phyloP scores from a whole-genome alignment of 2,329 filamentous ascomycete species.

The Xylariales sp. region DNA sequence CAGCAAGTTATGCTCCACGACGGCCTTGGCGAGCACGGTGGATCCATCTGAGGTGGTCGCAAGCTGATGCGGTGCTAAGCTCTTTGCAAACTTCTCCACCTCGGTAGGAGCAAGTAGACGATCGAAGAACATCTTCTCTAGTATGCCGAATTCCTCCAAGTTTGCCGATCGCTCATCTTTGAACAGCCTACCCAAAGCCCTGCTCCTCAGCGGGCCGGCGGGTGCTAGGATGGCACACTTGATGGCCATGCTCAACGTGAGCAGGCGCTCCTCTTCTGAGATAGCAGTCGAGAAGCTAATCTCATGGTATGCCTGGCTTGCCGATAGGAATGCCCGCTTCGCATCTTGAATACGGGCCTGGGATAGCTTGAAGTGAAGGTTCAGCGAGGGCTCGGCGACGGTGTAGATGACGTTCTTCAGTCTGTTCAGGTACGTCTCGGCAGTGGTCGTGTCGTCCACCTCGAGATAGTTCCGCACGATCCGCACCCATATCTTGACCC shows the following conservation, averaged over 20 bases:
- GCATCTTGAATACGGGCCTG: slow-evolving; percentile 92
- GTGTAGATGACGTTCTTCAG: slow-evolving; percentile 88
- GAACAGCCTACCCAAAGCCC: slow-evolving; percentile 78
- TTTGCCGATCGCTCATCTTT: slow-evolving; percentile 81
- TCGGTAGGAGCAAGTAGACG: slow-evolving; percentile 76
- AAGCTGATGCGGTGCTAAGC: slow-evolving; percentile 80
- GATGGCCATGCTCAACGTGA: slow-evolving; percentile 80
- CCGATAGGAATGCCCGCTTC: slow-evolving; percentile 82
- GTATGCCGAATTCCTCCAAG: slow-evolving; percentile 76
- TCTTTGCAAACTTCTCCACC: slow-evolving; percentile 78
- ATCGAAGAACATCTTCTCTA: slow-evolving; percentile 98
- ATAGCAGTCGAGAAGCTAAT: slow-evolving; percentile 74
- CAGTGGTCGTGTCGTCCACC: slow-evolving; percentile 81
- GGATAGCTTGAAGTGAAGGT: slow-evolving; percentile 82
- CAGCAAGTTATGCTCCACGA: slow-evolving; percentile 93
- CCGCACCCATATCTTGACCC: slow-evolving; percentile 82
- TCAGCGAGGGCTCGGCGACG: slow-evolving; percentile 67
- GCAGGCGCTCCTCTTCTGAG: slow-evolving; percentile 80
- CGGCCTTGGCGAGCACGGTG: slow-evolving; percentile 87
- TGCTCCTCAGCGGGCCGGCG: slow-evolving; percentile 78
- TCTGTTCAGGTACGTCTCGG: slow-evolving; percentile 86
- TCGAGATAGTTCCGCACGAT: slow-evolving; percentile 94
- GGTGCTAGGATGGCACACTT: slow-evolving; percentile 90
- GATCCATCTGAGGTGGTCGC: slow-evolving; percentile 85
- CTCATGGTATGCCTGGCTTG: slow-evolving; percentile 81